Evolutionary conservation across 106 monocot genomes (phyloP).

Genomic region (Gastrodia elata): DNA sequence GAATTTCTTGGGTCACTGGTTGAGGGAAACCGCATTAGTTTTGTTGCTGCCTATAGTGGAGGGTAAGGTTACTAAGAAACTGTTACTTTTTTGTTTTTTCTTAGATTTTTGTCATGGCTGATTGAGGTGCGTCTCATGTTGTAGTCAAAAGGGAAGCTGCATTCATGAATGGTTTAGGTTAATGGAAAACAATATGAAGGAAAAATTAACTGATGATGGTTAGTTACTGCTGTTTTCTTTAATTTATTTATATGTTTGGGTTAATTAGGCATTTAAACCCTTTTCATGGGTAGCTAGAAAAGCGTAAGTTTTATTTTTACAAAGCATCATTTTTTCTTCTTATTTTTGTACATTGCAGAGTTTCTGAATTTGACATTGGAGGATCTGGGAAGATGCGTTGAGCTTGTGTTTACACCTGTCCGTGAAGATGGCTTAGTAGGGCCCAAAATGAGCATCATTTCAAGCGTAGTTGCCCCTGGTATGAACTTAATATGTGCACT

Average conservation of each 20-base stretch:
- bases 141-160: slow-evolving; percentile 74
- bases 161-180: slow-evolving; percentile 76
- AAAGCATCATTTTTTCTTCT: neutral
- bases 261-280: neutral
- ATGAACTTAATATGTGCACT: slow-evolving; percentile 1
- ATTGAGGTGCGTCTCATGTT: neutral
- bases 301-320: neutral
- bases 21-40: slow-evolving; percentile 65
- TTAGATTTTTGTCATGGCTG: neutral
- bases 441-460: slow-evolving; percentile 33
- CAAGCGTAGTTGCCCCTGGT: slow-evolving; percentile 67
- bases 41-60: slow-evolving; percentile 59
- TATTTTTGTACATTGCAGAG: slow-evolving; percentile 31
- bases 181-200: slow-evolving; percentile 42
- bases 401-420: slow-evolving; percentile 77
- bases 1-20: slow-evolving; percentile 58
- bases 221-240: slow-evolving; percentile 2
- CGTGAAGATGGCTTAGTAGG: slow-evolving; percentile 70
- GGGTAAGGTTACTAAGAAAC: slow-evolving; percentile 38
- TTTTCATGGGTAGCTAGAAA: neutral
- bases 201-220: slow-evolving; percentile 59
- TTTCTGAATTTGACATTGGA: slow-evolving; percentile 70
- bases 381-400: slow-evolving; percentile 63
- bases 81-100: neutral
- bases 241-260: neutral